Evolutionary conservation across 805 yeast species (phyloP), one percentile per base, ranked within the genome.

Genomic region (Candida nemodendra): DNA sequence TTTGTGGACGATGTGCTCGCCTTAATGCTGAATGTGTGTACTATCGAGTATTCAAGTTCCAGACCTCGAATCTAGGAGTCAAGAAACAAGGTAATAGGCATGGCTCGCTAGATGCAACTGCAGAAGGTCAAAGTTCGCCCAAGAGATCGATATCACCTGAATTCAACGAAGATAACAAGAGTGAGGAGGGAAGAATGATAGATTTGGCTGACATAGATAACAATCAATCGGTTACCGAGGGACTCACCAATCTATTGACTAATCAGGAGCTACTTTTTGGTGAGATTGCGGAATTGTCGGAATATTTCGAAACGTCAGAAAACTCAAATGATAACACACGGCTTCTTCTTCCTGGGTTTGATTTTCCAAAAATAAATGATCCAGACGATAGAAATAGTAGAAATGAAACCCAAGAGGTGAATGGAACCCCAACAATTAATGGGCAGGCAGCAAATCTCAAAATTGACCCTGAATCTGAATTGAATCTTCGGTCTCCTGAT

Each of bases 1-100:
- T 54, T 15, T 66, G 72, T 35, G 59, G 66, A 48, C 62, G 67
- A 30, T 68, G 72, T 36, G 41, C 53, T 0, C 57, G 61, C 18
- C 39, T 65, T 13, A 55, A 57, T 11, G 56, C 57, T 33, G 51
- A 56, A 5, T 68, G 72, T 42, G 50, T 55, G 1, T 68, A 68
- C 38, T 53, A 57, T 32, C 53, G 62, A 26, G 42, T 45, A 14
- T 52, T 47, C 47, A 60, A 56, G 36, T 50, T 51, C 27, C 59
- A 60, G 25, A 44, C 50, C 16, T 33, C 44, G 2, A 42, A 38
- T 16, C 26, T 26, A 2, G 27, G 30, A n/a, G 22, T 14, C 15
- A 16, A 27, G 16, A 22, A 24, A 9, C 30, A 18, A 32, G 30
- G 19, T 4, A 13, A 9, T 13, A 8, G 22, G 23, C 24, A 5